Conservation (phyloP, 495 filamentous ascomycete species). For the Pyrenula aspistea region DNA sequence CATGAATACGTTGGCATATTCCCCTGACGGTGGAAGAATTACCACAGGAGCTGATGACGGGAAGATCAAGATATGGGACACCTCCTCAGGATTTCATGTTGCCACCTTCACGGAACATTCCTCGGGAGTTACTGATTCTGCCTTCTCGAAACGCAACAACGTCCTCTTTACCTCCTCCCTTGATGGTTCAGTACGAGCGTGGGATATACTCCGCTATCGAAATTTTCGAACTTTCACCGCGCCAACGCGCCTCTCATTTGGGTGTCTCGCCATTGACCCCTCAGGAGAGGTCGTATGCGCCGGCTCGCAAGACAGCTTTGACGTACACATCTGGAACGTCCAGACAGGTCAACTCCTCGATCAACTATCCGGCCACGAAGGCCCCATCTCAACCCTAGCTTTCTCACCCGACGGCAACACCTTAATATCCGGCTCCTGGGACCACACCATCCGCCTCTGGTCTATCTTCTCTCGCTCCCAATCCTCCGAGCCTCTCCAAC, state of each 20-base stretch:
- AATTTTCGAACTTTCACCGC: constrained; percentile 97
- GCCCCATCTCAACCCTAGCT: constrained; percentile 73
- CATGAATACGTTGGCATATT: constrained; percentile 89
- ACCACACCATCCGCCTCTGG: constrained; percentile 89
- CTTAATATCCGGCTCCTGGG: constrained; percentile 87
- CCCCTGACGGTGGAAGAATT: constrained; percentile 83
- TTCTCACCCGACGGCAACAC: constrained; percentile 78
- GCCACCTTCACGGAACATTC: constrained; percentile 97
- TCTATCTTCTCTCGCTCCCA: constrained; percentile 87
- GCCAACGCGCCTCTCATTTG: constrained; percentile 80
- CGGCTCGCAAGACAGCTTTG: constrained; percentile 88
- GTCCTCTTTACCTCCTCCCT: constrained; percentile 90
- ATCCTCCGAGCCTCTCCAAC: constrained; percentile 83
- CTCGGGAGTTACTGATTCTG: constrained; percentile 86
- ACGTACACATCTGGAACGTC: constrained; percentile 96
- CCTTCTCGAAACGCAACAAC: constrained; percentile 87
- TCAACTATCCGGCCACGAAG: constrained; percentile 82
- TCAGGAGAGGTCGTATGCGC: constrained; percentile 92
- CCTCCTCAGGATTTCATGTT: constrained; percentile 90
- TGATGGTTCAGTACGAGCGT: constrained; percentile 86
- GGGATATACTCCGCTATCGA: constrained; percentile 92
- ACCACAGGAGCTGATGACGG: constrained; percentile 92
- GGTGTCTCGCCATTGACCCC: constrained; percentile 88
- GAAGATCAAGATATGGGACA: constrained; percentile 97
- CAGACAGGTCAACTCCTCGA: constrained; percentile 95